Conservation (phyloP, 345 rosid species). For the Zanthoxylum bungeanum region DNA sequence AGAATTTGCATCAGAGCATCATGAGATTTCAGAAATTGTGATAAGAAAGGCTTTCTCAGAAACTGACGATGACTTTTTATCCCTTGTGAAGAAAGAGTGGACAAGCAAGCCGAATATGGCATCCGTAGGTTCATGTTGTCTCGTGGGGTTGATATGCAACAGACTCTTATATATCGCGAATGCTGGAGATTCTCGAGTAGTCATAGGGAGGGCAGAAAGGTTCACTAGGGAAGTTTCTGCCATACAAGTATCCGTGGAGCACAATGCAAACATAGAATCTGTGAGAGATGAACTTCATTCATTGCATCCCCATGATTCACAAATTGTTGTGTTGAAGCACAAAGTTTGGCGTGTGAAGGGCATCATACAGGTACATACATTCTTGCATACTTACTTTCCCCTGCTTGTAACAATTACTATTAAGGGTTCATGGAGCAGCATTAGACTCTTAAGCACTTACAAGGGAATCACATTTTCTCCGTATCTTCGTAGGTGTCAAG, state of each 20-base stretch:
- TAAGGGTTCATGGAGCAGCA: neutral
- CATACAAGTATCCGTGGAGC: conserved; percentile 66
- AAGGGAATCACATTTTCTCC: neutral
- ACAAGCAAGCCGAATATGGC: conserved; percentile 61
- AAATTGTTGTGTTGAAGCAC: conserved; percentile 61
- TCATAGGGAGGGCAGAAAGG: conserved; percentile 58
- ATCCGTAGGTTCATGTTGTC: conserved; percentile 76
- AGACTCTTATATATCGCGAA: conserved; percentile 65
- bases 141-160: conserved; percentile 64
- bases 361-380: conserved; percentile 68
- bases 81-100: conserved; percentile 63
- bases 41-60: conserved; percentile 53
- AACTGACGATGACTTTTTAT: conserved; percentile 64
- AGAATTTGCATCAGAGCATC: conserved; percentile 52
- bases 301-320: conserved; percentile 63
- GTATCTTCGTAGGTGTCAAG: conserved; percentile 55
- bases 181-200: conserved; percentile 74
- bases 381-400: neutral
- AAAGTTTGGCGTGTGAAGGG: conserved; percentile 84
- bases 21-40: conserved; percentile 43
- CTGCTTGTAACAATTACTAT: no score
- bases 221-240: conserved; percentile 38
- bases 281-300: conserved; percentile 64
- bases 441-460: neutral
- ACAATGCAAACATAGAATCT: conserved; percentile 61